These are phyloP conservation scores for Arthrinium puccinioides DNA, from an alignment of 2,329 filamentous ascomycete genomes.

Conservation along the genomic window DNA sequence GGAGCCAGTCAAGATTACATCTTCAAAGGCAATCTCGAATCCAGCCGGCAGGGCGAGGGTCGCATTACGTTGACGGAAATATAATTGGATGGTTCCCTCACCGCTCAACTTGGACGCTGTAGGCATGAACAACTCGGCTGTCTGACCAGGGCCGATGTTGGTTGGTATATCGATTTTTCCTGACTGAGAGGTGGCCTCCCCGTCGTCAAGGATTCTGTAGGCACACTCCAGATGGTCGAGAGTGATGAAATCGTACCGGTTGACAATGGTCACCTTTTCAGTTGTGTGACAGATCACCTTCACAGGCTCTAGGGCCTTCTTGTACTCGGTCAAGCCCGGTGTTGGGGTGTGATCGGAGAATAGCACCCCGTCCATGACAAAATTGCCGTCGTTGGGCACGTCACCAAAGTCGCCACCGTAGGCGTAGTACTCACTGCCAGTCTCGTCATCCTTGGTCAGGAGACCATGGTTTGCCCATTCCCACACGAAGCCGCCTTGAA, in stretches of 20 bases:
- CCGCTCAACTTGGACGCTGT: conserved; percentile 4
- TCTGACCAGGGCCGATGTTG: conserved; percentile 17
- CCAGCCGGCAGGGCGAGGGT: conserved; percentile 14
- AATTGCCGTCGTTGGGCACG: conserved; percentile 47
- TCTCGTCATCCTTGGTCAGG: conserved; percentile 30
- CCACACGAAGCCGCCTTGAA: conserved; percentile 59
- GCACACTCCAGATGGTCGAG: conserved; percentile 31
- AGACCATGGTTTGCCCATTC: conserved; percentile 50
- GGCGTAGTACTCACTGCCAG: conserved; percentile 38
- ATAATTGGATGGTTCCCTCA: conserved; percentile 18
- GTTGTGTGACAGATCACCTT: conserved; percentile 28
- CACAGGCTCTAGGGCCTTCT: conserved; percentile 41
- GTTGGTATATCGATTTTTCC: conserved; percentile 17
- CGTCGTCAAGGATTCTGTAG: conserved; percentile 19
- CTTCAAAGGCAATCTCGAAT: conserved; percentile 21
- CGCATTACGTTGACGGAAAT: conserved; percentile 15
- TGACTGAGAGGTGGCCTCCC: conserved; percentile 13
- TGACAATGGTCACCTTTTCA: conserved; percentile 22
- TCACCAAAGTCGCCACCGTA: conserved; percentile 52
- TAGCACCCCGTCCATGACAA: conserved; percentile 44
- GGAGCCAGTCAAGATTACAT: conserved; percentile 13
- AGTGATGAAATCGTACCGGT: conserved; percentile 33
- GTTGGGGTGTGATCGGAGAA: conserved; percentile 38
- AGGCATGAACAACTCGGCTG: conserved; percentile 14
- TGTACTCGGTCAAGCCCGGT: conserved; percentile 34